These are phyloP conservation scores for Elaeagnus macrophylla DNA, from an alignment of 306 rosid species.

Conservation along the genomic window DNA sequence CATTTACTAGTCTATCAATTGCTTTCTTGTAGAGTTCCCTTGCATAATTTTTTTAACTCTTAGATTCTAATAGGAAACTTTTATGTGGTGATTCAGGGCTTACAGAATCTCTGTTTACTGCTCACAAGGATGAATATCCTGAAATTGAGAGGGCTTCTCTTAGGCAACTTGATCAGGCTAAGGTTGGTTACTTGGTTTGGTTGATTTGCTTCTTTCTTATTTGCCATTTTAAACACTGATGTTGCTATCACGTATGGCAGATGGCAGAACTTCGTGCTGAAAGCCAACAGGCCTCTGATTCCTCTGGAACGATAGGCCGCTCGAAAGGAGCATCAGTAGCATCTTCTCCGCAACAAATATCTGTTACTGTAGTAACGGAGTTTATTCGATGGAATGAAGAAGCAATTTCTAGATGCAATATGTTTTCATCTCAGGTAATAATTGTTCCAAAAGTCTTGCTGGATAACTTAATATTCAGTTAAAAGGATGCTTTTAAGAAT, in stretches of 20 bases:
- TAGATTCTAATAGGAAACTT: background rate
- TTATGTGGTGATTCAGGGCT: conserved; percentile 57
- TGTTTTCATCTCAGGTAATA: conserved; percentile 84
- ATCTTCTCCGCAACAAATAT: conserved; percentile 86
- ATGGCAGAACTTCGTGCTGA: conserved; percentile 88
- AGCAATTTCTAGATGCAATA: conserved; percentile 86
- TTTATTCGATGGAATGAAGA: conserved; percentile 99
- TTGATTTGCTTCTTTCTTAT: conserved; percentile 11
- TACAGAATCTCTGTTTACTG: conserved; percentile 84
- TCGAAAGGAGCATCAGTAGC: conserved; percentile 70
- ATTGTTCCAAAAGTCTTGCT: conserved; percentile 1
- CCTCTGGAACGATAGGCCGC: conserved; percentile 87
- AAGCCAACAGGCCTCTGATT: conserved; percentile 66
- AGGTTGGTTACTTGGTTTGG: no score
- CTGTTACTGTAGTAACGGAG: conserved; percentile 96
- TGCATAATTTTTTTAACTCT: no score
- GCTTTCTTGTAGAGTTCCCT: no score
- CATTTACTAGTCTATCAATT: no score
- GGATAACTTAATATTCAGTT: no score
- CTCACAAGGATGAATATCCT: conserved; percentile 93
- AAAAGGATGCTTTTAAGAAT: no score
- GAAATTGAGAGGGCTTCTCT: conserved; percentile 96
- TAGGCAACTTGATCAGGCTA: conserved; percentile 68
- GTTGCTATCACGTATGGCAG: conserved; percentile 36
- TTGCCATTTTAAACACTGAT: conserved; percentile 10